phyloP scores from a whole-genome alignment of 2,329 filamentous ascomycete genomes.

The Emmonsia crescens region DNA sequence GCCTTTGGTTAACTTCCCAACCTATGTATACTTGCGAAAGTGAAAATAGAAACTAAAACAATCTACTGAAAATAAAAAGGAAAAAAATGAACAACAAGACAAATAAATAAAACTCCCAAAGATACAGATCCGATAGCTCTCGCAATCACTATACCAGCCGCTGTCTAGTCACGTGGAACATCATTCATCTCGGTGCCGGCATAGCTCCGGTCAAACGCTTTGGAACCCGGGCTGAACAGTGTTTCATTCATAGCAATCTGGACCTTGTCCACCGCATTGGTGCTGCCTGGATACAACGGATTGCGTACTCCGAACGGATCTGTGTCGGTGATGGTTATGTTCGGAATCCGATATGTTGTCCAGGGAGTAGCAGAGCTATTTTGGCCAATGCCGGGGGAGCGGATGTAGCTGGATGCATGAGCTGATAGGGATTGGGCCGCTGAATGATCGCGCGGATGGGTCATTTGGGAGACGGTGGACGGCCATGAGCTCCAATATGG shows the following conservation, averaged over 20 bases:
- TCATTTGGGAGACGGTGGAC: not conserved
- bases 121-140: not conserved
- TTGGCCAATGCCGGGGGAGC: conserved; percentile 17
- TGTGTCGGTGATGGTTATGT: conserved; percentile 11
- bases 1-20: not conserved
- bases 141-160: not conserved
- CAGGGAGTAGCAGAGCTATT: not conserved
- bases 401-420: conserved; percentile 1
- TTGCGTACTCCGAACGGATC: conserved; percentile 9
- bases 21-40: not conserved
- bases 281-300: conserved; percentile 4
- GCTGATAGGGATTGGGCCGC: not conserved
- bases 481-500: not conserved
- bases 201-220: conserved; percentile 4
- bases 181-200: not conserved
- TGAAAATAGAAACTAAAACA: not conserved
- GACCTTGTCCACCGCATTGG: conserved; percentile 5
- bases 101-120: not conserved
- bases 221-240: conserved; percentile 8
- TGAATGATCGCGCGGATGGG: conserved; percentile 3
- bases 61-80: not conserved
- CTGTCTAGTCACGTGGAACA: not conserved
- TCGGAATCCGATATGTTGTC: conserved; percentile 8
- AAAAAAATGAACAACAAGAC: not conserved
- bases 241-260: conserved; percentile 6